Base-by-base conservation (phyloP, 202 grass and related monocot genomes). In the Saccharum hybrid region DNA sequence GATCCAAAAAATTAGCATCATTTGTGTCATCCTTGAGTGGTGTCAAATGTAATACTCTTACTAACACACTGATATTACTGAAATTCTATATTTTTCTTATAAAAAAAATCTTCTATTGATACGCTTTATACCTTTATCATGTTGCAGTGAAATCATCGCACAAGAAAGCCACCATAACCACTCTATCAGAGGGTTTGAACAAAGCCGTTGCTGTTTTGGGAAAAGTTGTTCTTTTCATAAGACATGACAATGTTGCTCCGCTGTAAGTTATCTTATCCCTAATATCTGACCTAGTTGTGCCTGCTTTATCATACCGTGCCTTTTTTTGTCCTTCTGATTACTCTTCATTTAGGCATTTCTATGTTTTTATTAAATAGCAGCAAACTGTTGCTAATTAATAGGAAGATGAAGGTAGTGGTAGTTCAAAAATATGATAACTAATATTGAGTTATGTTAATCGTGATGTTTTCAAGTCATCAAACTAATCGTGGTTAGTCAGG, bases 161-260 rank as follows among this genome's bases (percentile, higher is more conserved):
- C 86, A 93, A 86, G 87, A 92, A 89, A 95, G 82, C 78, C 68
- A 85, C 89, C 7, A 28, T 92, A 68, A 75, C 71, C 79, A 75
- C 67, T 64, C 75, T 98, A 77, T 90, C 87, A 39, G 92, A 90
- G 64, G 96, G 96, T 76, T 79, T 92, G 65, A 98, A 98, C 81
- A 95, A 88, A 68, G 73, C 54, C 5, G 71, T 90, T 77, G 89
- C 83, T 70, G 77, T 98, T 84, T 54, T 81, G 62, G 91, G 86
- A 31, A 95, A 95, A 87, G 83, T 95, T 42, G 31, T 95, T 82
- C 87, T 88, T 77, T 92, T 88, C 43, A 87, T 98, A 84, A 95
- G 81, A 45, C 89, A 95, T 30, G 92, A 95, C 22, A 87, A 89
- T 76, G 74, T 91, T 90, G 84, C 92, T 82, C 96, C 96, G 46